phyloP scores from a whole-genome alignment of 371 early-diverging fungal genomes.

The Mucor lusitanicus region DNA sequence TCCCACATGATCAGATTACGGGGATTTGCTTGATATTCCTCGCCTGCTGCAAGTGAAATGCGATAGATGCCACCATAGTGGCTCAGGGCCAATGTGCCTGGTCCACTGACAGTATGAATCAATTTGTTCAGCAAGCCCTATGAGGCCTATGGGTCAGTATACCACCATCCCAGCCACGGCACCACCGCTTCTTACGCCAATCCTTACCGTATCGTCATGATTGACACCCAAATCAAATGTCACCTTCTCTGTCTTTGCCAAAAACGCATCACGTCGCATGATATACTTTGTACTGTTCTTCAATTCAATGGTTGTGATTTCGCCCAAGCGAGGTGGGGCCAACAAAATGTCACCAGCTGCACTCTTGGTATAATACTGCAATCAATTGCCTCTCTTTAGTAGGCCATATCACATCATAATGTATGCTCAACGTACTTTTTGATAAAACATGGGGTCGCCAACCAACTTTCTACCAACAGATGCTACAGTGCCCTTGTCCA shows the following conservation, averaged over 20 bases:
- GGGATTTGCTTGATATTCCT: conserved; percentile 76
- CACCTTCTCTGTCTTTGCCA: conserved; percentile 70
- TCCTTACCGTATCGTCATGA: conserved; percentile 17
- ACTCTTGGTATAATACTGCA: conserved; percentile 62
- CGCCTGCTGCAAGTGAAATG: conserved; percentile 65
- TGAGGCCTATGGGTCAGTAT: too few relatives aligned
- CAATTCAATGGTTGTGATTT: conserved; percentile 65
- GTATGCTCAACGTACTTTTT: conserved; percentile 48
- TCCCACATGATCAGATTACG: conserved; percentile 62
- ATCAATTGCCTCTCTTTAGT: not conserved
- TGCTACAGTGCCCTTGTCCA: conserved; percentile 50
- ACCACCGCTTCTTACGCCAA: not conserved
- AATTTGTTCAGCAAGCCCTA: conserved; percentile 64
- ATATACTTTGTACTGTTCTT: conserved; percentile 65
- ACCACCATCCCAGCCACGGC: too few relatives aligned
- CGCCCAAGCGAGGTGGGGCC: conserved; percentile 67
- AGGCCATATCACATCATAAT: too few relatives aligned
- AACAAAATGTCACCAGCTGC: conserved; percentile 69
- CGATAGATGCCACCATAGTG: conserved; percentile 75
- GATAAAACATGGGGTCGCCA: conserved; percentile 60
- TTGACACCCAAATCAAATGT: conserved; percentile 56
- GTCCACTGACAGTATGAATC: conserved; percentile 69
- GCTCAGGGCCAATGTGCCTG: conserved; percentile 72
- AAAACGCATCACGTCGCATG: conserved; percentile 67
- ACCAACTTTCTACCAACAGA: conserved; percentile 55